A percentile compares a stretch with the other conserved stretches of the same genome.
Evolutionary conservation across 768 basidiomycete genomes (phyloP).

Genomic region (Amanita phalloides): DNA sequence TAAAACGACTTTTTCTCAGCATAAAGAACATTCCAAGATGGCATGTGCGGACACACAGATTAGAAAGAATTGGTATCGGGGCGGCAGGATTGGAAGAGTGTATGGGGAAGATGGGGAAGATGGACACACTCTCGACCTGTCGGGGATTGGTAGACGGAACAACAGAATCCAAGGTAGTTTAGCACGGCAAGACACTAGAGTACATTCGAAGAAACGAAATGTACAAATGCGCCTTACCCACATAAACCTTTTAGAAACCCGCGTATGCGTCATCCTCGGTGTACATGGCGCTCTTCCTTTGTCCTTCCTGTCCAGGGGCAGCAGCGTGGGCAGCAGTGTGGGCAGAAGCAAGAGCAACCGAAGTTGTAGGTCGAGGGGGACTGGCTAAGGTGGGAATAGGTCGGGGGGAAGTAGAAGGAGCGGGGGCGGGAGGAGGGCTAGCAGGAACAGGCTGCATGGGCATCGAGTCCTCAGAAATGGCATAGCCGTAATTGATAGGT

Average conservation of each 20-base stretch:
- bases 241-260: conserved; percentile 1
- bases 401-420: background rate
- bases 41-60: background rate
- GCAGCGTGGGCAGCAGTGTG: background rate
- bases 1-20: background rate
- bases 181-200: background rate
- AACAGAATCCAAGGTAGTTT: background rate
- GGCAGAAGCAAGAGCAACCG: background rate
- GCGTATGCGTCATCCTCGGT: conserved; percentile 4
- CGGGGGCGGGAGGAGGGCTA: background rate
- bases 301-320: background rate
- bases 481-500: conserved; percentile 1
- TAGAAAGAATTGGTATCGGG: conserved; percentile 2
- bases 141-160: background rate
- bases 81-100: background rate
- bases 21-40: background rate
- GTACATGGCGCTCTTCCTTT: conserved; percentile 1
- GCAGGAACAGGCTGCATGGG: background rate
- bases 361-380: background rate
- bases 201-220: background rate
- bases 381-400: background rate
- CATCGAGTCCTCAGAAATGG: background rate
- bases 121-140: background rate
- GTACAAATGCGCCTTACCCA: background rate
- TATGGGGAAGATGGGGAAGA: background rate